These are phyloP conservation scores for Diplosphaera chodatii DNA, from an alignment of 139 green algal genomes.

Conservation along the genomic window DNA sequence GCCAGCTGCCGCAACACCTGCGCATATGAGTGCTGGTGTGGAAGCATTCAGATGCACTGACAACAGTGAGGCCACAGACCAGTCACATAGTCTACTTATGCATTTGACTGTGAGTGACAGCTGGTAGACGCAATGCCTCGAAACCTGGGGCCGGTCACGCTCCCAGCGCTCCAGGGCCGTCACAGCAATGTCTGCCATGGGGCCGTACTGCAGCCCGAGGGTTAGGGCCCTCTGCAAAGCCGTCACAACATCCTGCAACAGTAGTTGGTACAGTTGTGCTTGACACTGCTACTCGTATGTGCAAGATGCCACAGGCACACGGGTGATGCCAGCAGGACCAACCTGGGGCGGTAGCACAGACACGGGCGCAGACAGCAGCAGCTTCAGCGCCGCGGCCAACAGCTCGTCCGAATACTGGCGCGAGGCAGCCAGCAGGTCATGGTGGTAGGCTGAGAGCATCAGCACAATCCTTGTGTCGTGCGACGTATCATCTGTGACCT, in stretches of 20 bases:
- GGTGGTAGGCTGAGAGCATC: background rate
- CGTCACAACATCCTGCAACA: constrained; percentile 7
- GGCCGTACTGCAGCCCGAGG: constrained; percentile 17
- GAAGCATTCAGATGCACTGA: too few species aligned
- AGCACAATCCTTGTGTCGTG: too few species aligned
- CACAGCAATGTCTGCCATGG: constrained; percentile 10
- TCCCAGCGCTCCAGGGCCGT: constrained; percentile 13
- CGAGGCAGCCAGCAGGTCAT: constrained; percentile 3
- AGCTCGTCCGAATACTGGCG: constrained; percentile 18
- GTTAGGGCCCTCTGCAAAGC: constrained; percentile 7
- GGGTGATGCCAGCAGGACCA: too few species aligned
- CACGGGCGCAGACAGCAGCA: constrained; percentile 16
- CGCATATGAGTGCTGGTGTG: too few species aligned
- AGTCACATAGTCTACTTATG: too few species aligned
- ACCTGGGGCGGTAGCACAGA: constrained; percentile 8
- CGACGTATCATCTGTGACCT: too few species aligned
- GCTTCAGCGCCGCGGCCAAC: constrained; percentile 10
- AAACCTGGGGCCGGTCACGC: background rate
- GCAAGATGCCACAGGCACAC: too few species aligned
- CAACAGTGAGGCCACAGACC: too few species aligned
- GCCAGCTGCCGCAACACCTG: background rate
- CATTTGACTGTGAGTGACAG: too few species aligned
- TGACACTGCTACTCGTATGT: too few species aligned
- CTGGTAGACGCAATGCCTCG: too few species aligned
- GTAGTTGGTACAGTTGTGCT: too few species aligned